Evolutionary conservation across 148 eudicot genomes (phyloP), one percentile per base, ranked within the genome.

Genomic region (Cornus kousa): DNA sequence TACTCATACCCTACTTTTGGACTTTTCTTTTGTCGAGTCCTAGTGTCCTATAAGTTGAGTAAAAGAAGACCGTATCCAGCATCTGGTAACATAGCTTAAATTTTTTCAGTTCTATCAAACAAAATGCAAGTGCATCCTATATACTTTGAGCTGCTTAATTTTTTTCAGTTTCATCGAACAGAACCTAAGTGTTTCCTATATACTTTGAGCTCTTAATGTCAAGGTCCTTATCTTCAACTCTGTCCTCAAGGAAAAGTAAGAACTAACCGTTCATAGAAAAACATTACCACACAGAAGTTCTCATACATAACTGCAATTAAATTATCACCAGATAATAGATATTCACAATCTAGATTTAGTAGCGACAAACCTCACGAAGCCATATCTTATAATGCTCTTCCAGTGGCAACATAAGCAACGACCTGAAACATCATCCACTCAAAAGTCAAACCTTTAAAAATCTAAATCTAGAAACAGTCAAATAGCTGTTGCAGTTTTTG

Each of bases 331-430:
- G 17, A 57, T 64, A 40, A 35, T 22, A 16, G 35, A 70, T 4
- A 70, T 35, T 7, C 73, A 17, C 48, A 62, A 33, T 5, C 32
- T 28, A 72, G n/a, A 71, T 22, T 50, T 14, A 64, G 72, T 19
- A 50, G 64, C 17, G 19, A 83, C 95, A 80, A 76, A 96, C 98
- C 99, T 96, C 89, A 75, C 78, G 77, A 77, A 96, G 80, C 89
- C 76, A 88, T 55, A 32, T 85, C 87, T 81, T 92, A 19, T 83
- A 78, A 66, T 97, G 91, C 65, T 92, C 92, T 74, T 89, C 92
- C 79, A 96, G 82, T 33, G 98, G 91, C 78, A 90, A 66, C 75
- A 83, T 74, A 78, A 82, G 87, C 85, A 92, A 83, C 78, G 23
- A 67, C 85, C 99, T 96, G 89, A 66, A 80, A 88, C 71, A 71